Evolutionary conservation across 2,329 filamentous ascomycete genomes (phyloP), one percentile per base, ranked within the genome.

Genomic region (Lachnellula hyalina): DNA sequence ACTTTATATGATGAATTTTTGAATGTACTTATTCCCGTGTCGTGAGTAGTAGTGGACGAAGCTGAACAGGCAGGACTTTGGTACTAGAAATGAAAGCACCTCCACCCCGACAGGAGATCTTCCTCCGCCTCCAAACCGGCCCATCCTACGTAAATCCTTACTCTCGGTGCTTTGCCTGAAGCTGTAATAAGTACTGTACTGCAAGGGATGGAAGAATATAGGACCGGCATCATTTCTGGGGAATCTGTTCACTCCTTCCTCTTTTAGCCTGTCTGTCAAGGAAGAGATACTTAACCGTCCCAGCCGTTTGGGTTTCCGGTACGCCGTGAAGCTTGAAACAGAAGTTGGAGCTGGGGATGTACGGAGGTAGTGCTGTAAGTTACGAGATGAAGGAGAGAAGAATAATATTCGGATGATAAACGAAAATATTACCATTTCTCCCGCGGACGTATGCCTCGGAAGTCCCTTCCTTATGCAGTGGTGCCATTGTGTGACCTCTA

Each of bases 161-260:
- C 45, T 21, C 36, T 35, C 40, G 25, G 44, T 44, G 48, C 53
- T 51, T 54, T 54, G 53, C 47, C 53, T 54, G 53, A 54, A 47
- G 12, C 23, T 32, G 8, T 12, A 12, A 21, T 17, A 9, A 34
- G n/a, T 21, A 21, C 36, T 8, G 19, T 11, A 35, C 19, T 19
- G 11, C 25, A 32, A 35, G n/a, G 47, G 25, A 54, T 38, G 47
- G 35, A 49, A 34, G 35, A 45, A 50, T 32, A 28, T 46, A 45
- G 28, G 50, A n/a, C 52, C 52, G 47, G 28, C 14, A 47, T 21
- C 25, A n/a, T 38, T 46, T 21, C 19, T 40, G 19, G 40, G 36
- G 40, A 36, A 35, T 38, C 23, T 12, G n/a, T 41, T 17, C 38
- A 35, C 7, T 50, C 47, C 41, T 47, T 47, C 35, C 49, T 41